Evolutionary conservation across 257 asterid genomes (phyloP).

Genomic region (Echites panduratus): DNA sequence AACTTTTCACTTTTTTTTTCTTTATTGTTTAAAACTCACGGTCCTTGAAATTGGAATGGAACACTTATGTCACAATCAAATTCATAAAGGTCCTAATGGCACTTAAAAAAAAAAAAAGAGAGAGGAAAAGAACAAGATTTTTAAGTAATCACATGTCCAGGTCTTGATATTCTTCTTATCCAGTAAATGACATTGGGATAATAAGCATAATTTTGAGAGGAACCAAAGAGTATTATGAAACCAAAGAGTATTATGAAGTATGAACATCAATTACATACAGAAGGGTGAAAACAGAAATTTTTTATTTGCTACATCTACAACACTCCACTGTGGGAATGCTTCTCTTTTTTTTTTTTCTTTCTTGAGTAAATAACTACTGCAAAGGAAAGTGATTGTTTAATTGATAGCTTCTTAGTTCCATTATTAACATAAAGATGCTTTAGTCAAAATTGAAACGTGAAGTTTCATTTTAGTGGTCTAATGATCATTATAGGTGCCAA

Average conservation of each 20-base stretch:
- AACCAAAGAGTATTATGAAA: neutral
- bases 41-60: too few relatives aligned
- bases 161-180: neutral
- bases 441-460: neutral
- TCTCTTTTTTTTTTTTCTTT: too few relatives aligned
- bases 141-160: neutral
- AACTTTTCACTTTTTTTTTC: too few relatives aligned
- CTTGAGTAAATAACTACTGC: neutral
- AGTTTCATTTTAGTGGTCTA: neutral
- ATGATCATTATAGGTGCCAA: neutral
- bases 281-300: neutral
- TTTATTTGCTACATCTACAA: neutral
- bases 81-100: neutral
- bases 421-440: neutral
- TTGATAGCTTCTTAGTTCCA: neutral
- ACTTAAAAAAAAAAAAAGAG: too few relatives aligned
- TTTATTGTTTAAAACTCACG: too few relatives aligned
- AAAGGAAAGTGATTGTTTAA: neutral
- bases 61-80: too few relatives aligned
- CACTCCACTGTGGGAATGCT: neutral
- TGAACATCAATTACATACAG: neutral
- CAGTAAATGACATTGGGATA: neutral
- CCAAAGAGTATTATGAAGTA: too few relatives aligned
- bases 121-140: too few relatives aligned
- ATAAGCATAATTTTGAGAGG: neutral